These are phyloP conservation scores for Leucaena leucocephala DNA, from an alignment of 306 rosid species.

Conservation along the genomic window DNA sequence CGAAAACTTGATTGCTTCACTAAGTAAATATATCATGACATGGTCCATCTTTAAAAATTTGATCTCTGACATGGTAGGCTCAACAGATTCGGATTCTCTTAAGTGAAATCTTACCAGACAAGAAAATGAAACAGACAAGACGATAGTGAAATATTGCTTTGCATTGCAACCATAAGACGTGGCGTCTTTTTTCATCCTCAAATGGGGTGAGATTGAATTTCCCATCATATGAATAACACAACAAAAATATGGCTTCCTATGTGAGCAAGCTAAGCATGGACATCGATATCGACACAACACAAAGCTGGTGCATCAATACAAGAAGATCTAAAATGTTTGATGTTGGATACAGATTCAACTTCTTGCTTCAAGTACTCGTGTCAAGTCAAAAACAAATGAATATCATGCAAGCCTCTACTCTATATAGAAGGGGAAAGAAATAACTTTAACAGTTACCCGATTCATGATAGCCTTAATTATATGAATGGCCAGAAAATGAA, in stretches of 20 bases:
- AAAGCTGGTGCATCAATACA: neutral
- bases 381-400: neutral
- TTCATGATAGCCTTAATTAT: neutral
- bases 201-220: conserved; percentile 19
- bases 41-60: conserved; percentile 9
- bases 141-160: neutral
- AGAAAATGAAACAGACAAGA: conserved; percentile 11
- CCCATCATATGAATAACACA: conserved; percentile 26
- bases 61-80: neutral
- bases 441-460: conserved; percentile 4
- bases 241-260: conserved; percentile 25
- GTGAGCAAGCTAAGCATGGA: neutral
- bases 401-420: neutral
- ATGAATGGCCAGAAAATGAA: conserved; percentile 16
- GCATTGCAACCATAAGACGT: conserved; percentile 7
- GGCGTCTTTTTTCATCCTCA: conserved; percentile 31
- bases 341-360: neutral
- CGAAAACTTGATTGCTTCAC: conserved; percentile 7
- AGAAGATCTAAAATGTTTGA: neutral
- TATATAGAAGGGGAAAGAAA: neutral
- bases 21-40: neutral
- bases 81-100: neutral
- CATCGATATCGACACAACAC: neutral
- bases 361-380: neutral
- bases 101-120: conserved; percentile 22